These are phyloP conservation scores for Tirmania nivea DNA, from an alignment of 495 filamentous ascomycete species.

Conservation along the genomic window DNA sequence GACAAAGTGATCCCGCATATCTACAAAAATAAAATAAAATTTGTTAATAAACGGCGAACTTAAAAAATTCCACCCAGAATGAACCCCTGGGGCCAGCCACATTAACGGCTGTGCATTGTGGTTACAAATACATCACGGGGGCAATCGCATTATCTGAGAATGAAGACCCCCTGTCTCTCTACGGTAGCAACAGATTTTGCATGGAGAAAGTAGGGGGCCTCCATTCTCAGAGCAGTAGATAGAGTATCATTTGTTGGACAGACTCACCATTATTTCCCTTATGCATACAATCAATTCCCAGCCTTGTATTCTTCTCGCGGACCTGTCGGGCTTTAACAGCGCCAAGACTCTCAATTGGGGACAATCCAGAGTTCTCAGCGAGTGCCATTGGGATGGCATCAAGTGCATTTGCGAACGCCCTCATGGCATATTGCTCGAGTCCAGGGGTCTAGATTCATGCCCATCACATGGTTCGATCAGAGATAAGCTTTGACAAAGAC, in stretches of 20 bases:
- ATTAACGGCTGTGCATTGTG: neutral
- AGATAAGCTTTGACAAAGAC: neutral
- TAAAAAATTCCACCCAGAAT: no score
- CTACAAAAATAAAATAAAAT: constrained; percentile 21
- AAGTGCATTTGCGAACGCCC: constrained; percentile 86
- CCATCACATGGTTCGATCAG: neutral
- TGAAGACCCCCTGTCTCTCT: no score
- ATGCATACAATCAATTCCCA: constrained; percentile 97
- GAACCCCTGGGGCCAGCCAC: no score
- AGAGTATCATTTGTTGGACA: neutral
- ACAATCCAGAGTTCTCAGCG: constrained; percentile 88
- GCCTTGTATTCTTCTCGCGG: constrained; percentile 59
- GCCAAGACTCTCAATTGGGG: constrained; percentile 85
- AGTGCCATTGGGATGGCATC: constrained; percentile 92
- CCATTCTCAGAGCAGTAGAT: no score
- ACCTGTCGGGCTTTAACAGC: constrained; percentile 90
- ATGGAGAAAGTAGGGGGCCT: no score
- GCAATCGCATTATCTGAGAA: no score
- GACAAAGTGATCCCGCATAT: constrained; percentile 93
- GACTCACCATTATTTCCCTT: constrained; percentile 60
- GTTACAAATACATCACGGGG: neutral
- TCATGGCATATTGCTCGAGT: constrained; percentile 95
- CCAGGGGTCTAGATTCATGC: constrained; percentile 44
- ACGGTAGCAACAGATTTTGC: no score
- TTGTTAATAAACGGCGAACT: constrained; percentile 2